Conservation (phyloP, 1,284 basidiomycete species). For the Inonotus hispidus region DNA sequence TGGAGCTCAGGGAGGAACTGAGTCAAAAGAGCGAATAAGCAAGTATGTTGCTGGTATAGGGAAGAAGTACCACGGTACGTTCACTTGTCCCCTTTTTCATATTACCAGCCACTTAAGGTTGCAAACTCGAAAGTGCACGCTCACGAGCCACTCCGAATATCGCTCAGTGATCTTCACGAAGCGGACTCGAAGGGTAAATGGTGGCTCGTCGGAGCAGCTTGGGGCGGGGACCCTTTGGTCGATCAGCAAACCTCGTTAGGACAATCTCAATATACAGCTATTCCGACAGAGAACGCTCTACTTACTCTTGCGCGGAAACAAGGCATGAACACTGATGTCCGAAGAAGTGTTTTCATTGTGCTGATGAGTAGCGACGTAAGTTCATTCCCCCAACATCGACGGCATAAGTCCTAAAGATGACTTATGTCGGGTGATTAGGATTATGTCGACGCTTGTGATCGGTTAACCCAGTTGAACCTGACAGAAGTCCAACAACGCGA, state of each 20-base stretch:
- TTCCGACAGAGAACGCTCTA: conserved; percentile 40
- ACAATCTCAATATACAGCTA: conserved; percentile 26
- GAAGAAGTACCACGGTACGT: conserved; percentile 71
- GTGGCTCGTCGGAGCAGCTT: conserved; percentile 98
- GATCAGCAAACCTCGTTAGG: conserved; percentile 47
- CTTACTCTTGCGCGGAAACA: conserved; percentile 83
- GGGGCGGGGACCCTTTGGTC: conserved; percentile 86
- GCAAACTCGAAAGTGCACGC: conserved; percentile 52
- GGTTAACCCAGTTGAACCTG: conserved; percentile 76
- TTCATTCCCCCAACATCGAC: conserved; percentile 11
- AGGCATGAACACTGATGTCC: conserved; percentile 98
- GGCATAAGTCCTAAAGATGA: no score
- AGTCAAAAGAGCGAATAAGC: conserved; percentile 78
- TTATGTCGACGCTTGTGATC: conserved; percentile 89
- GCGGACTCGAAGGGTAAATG: conserved; percentile 91
- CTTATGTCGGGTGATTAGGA: conserved; percentile 47
- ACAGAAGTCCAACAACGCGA: conserved; percentile 93
- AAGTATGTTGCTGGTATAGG: conserved; percentile 72
- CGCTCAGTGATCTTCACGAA: conserved; percentile 78
- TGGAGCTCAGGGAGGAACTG: conserved; percentile 56
- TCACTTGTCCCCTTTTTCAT: conserved; percentile 1
- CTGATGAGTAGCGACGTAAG: conserved; percentile 90
- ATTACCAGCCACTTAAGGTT: background rate
- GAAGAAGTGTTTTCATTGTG: conserved; percentile 86
- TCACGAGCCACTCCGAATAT: conserved; percentile 80